Evolutionary conservation across 31 red algal genomes (phyloP), one percentile per base, ranked within the genome.

Genomic region (Asparagopsis taxiformis): DNA sequence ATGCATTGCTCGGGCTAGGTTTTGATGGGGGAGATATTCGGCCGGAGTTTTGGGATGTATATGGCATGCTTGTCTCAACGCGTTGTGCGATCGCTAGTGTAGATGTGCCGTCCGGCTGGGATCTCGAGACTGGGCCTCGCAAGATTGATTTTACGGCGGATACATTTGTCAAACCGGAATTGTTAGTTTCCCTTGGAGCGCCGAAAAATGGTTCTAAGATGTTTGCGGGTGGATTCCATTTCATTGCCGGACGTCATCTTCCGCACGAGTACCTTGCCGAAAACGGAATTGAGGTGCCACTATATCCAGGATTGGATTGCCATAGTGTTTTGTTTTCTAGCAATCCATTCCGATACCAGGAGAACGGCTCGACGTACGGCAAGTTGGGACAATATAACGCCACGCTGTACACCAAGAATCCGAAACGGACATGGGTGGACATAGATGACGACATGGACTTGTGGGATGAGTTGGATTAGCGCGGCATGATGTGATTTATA

Each of bases 61-160:
- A 59, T 59, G 84, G 69, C 31, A 65, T 79, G 84, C 56, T 89
- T 23, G 31, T 72, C 13, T 76, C 84, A 25, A 79, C 73, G 17
- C 39, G 58, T 37, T 36, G 52, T 0, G 52, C 84, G 17, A 63
- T 79, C 59, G 32, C 53, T 8, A 71, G 63, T 25, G 67, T 89
- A 11, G 84, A 89, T 43, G 68, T 78, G 11, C 84, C 84, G 5
- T 78, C 84, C 8, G 84, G 84, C 22, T 89, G 84, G 84, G 84
- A 89, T 62, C 60, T 79, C n/a, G 36, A 25, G 23, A 62, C 17
- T 7, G 84, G 84, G 17, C 84, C 84, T 1, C 65, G 74, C 33
- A 13, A 51, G 46, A 73, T 79, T 64, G 84, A 89, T 50, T 26
- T 66, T 1, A 72, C 67, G 46, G 84, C 72, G 5, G 65, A 70